Evolutionary conservation across 2,329 filamentous ascomycete species (phyloP).

Genomic region (Aspergillus novofumigatus): DNA sequence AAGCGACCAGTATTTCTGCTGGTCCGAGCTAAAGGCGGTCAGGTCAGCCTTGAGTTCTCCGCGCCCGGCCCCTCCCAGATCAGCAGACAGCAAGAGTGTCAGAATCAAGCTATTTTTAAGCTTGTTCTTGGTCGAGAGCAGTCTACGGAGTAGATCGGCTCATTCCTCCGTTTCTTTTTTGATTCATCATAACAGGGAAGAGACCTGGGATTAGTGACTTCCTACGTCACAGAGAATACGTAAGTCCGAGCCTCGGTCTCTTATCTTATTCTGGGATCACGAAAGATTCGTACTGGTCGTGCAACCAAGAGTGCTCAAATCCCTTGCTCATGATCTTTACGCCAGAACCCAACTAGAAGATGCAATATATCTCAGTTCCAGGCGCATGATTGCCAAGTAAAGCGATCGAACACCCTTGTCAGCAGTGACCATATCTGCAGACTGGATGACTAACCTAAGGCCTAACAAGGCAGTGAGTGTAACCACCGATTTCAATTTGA

Average conservation of each 20-base stretch:
- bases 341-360: not conserved
- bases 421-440: not conserved
- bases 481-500: not conserved
- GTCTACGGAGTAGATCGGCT: not conserved
- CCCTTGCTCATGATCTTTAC: not conserved
- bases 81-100: not conserved
- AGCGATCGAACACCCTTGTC: not conserved
- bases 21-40: not conserved
- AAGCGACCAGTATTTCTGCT: not conserved
- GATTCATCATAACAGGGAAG: not conserved
- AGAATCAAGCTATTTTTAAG: not conserved
- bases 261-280: not conserved
- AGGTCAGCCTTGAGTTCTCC: not conserved
- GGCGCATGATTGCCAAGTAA: not conserved
- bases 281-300: not conserved
- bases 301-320: not conserved
- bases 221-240: not conserved
- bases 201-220: not conserved
- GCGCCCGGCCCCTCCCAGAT: not conserved
- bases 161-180: not conserved
- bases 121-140: not conserved
- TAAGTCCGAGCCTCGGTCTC: not conserved
- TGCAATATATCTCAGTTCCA: too few species aligned
- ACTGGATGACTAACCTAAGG: not conserved
- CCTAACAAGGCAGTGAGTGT: not conserved